phyloP scores from a whole-genome alignment of 192 early-diverging fungal species.

The Backusella liffmaniae region DNA sequence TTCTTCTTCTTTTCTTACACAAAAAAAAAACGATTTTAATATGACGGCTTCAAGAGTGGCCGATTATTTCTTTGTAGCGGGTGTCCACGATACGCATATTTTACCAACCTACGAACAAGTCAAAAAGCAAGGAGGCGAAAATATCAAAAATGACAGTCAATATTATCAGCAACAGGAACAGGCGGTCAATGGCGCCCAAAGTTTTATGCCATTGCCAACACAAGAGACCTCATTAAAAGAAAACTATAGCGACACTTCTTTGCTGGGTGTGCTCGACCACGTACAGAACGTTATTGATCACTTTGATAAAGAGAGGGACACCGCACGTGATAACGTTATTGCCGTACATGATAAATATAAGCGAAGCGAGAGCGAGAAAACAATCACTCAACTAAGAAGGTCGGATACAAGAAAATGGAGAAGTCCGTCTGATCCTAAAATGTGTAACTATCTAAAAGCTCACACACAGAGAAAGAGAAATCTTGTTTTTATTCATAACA shows the following conservation, averaged over 20 bases:
- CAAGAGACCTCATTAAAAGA: not conserved
- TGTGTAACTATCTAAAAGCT: not conserved
- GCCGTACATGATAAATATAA: slow-evolving; percentile 21
- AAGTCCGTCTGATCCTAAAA: slow-evolving; percentile 12
- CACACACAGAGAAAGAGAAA: not conserved
- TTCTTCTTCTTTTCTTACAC: not conserved
- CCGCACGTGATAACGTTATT: slow-evolving; percentile 34
- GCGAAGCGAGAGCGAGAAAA: slow-evolving; percentile 11
- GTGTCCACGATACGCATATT: slow-evolving; percentile 28
- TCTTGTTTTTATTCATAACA: not conserved
- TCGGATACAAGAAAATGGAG: not conserved
- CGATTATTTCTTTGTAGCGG: slow-evolving; percentile 37
- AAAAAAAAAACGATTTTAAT: not conserved
- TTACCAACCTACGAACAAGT: slow-evolving; percentile 20
- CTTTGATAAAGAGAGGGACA: slow-evolving; percentile 39
- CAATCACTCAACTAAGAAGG: not conserved
- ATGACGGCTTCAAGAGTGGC: slow-evolving; percentile 21
- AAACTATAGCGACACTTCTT: not conserved
- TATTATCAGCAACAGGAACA: slow-evolving; percentile 18
- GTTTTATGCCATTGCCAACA: not conserved
- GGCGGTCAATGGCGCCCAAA: slow-evolving; percentile 1
- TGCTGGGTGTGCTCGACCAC: slow-evolving; percentile 29
- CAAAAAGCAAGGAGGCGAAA: slow-evolving; percentile 6
- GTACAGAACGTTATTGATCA: slow-evolving; percentile 34
- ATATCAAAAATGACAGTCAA: not conserved